Evolutionary conservation across 2,329 filamentous ascomycete genomes (phyloP).

Genomic region (Clonostachys rosea): DNA sequence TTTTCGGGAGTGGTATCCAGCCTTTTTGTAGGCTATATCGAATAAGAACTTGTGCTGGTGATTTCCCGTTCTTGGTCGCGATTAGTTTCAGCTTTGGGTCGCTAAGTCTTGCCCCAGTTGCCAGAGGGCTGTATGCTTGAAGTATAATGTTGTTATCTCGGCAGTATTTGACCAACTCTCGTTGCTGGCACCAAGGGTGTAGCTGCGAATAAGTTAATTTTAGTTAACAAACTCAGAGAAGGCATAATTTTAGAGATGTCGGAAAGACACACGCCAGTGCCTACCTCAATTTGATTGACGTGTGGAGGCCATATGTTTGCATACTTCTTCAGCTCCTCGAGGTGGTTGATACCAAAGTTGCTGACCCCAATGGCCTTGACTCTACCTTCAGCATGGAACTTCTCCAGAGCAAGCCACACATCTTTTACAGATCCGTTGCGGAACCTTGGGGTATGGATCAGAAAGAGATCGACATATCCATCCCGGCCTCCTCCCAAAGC

Average conservation of each 20-base stretch:
- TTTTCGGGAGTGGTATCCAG: conserved; percentile 66
- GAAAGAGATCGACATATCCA: conserved; percentile 67
- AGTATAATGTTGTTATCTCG: conserved; percentile 69
- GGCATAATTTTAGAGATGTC: background rate
- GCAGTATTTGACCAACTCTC: conserved; percentile 45
- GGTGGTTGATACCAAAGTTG: conserved; percentile 64
- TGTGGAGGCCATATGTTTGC: conserved; percentile 66
- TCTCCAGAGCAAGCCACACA: conserved; percentile 65
- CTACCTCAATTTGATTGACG: conserved; percentile 70
- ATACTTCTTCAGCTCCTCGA: conserved; percentile 63
- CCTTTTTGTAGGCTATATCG: conserved; percentile 67
- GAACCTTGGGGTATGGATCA: conserved; percentile 61
- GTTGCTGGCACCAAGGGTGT: conserved; percentile 64
- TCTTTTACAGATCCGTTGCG: conserved; percentile 48
- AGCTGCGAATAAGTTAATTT: conserved; percentile 58
- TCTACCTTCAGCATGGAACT: conserved; percentile 52
- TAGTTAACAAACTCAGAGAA: too few species aligned
- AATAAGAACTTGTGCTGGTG: conserved; percentile 61
- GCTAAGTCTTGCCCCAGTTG: conserved; percentile 25
- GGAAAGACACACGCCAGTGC: conserved; percentile 8
- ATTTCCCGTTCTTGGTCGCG: conserved; percentile 54
- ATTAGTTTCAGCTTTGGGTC: conserved; percentile 53
- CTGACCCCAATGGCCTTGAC: conserved; percentile 66
- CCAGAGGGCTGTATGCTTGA: conserved; percentile 33
- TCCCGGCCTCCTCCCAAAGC: conserved; percentile 48